Conservation (phyloP, 2,329 filamentous ascomycete species). For the Huntiella decipiens region DNA sequence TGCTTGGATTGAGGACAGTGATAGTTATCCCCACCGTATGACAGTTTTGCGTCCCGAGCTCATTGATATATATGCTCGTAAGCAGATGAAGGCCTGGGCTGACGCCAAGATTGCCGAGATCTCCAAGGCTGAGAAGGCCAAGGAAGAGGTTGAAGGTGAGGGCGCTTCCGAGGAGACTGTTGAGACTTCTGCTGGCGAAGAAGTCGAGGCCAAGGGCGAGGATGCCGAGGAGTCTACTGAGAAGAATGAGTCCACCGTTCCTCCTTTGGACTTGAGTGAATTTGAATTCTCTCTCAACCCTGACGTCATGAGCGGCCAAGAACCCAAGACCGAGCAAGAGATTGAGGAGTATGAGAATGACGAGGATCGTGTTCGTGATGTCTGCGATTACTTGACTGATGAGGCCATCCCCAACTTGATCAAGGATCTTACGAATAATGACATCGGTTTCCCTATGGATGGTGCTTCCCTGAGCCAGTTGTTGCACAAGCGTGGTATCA, state of each 20-base stretch:
- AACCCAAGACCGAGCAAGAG: slow-evolving; percentile 76
- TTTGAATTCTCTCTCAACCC: slow-evolving; percentile 86
- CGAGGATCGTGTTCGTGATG: slow-evolving; percentile 71
- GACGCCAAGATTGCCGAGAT: slow-evolving; percentile 40
- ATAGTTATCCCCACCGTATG: slow-evolving; percentile 82
- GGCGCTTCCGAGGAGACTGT: slow-evolving; percentile 19
- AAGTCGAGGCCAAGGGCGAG: slow-evolving; percentile 12
- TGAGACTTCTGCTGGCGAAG: slow-evolving; percentile 21
- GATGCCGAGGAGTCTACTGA: slow-evolving; percentile 21
- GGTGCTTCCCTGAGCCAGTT: slow-evolving; percentile 76
- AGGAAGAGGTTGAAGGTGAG: slow-evolving; percentile 13
- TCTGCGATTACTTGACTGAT: slow-evolving; percentile 57
- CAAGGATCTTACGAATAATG: slow-evolving; percentile 72
- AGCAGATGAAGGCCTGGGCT: slow-evolving; percentile 78
- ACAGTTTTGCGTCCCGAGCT: slow-evolving; percentile 80
- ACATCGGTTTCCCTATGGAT: slow-evolving; percentile 96
- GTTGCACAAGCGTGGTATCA: slow-evolving; percentile 92
- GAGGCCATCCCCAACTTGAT: slow-evolving; percentile 71
- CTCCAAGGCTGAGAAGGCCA: slow-evolving; percentile 18
- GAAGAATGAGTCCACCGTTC: not conserved
- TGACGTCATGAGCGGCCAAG: slow-evolving; percentile 84
- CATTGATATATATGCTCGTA: slow-evolving; percentile 66
- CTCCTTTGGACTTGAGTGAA: slow-evolving; percentile 61
- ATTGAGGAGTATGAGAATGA: slow-evolving; percentile 67
- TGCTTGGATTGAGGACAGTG: slow-evolving; percentile 55